Percentiles rank a stretch among this genome's conserved stretches.
Evolutionary conservation across 2,329 filamentous ascomycete genomes (phyloP).

Genomic region (Claviceps purpurea): DNA sequence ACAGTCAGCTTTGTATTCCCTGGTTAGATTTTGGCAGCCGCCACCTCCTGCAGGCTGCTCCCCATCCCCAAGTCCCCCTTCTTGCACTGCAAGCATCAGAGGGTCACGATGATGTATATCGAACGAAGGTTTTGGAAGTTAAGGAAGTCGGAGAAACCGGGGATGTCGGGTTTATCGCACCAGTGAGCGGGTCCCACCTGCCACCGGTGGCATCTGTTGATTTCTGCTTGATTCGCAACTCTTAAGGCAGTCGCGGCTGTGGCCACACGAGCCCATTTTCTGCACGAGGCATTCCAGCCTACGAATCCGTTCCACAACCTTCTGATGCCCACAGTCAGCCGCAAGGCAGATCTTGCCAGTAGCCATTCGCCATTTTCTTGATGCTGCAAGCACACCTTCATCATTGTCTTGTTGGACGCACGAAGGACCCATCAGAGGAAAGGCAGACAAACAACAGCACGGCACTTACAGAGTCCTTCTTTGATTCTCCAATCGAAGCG

Average conservation of each 20-base stretch:
- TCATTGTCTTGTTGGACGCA: no score
- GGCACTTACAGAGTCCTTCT: neutral
- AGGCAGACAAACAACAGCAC: neutral
- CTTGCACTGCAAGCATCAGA: neutral
- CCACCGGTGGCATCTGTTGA: neutral
- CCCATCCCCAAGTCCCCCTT: no score
- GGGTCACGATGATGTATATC: neutral
- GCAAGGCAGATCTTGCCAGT: no score
- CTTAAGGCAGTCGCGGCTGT: neutral
- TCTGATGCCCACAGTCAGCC: neutral
- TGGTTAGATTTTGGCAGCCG: neutral
- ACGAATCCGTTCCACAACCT: slow-evolving; percentile 5
- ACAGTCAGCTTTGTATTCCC: neutral
- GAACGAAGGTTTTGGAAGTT: no score
- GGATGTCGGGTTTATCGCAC: neutral
- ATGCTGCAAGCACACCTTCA: no score
- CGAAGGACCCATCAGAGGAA: no score
- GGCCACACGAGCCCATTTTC: neutral
- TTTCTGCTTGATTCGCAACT: neutral
- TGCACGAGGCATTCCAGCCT: slow-evolving; percentile 6
- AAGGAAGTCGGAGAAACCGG: no score
- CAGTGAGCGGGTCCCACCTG: neutral
- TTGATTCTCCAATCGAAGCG: neutral
- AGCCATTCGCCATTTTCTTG: no score
- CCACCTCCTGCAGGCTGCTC: neutral